These are phyloP conservation scores for Odontarrhena argentea DNA, from an alignment of 345 rosid genomes.

Conservation along the genomic window DNA sequence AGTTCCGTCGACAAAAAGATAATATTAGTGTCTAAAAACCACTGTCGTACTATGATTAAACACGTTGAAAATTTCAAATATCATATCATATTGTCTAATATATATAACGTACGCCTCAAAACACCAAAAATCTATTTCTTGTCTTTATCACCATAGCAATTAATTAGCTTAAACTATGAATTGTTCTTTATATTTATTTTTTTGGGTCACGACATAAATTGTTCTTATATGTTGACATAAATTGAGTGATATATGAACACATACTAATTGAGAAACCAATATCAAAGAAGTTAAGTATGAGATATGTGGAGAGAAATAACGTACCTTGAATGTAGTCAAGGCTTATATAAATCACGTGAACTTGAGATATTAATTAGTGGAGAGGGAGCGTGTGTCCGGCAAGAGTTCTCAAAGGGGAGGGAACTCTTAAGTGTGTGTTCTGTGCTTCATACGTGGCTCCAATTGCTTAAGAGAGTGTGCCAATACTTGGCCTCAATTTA, in stretches of 20 bases:
- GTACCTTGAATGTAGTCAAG: constrained; percentile 18
- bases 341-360: constrained; percentile 37
- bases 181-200: no score
- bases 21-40: no score
- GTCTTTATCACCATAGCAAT: no score
- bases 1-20: no score
- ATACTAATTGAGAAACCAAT: neutral
- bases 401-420: neutral
- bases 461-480: constrained; percentile 30
- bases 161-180: no score
- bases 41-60: no score
- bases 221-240: no score
- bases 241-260: neutral
- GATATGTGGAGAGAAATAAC: constrained; percentile 15
- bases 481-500: constrained; percentile 42
- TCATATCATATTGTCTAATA: no score
- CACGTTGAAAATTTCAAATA: no score
- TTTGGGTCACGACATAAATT: no score
- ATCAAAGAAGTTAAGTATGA: constrained; percentile 10
- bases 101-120: no score
- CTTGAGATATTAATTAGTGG: neutral
- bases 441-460: constrained; percentile 25
- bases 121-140: no score
- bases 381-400: constrained; percentile 12
- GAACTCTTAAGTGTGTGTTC: constrained; percentile 34